A percentile compares a stretch with the other conserved stretches of the same genome.
Evolutionary conservation across 148 eudicot species (phyloP).

Genomic region (Cornus suecica): DNA sequence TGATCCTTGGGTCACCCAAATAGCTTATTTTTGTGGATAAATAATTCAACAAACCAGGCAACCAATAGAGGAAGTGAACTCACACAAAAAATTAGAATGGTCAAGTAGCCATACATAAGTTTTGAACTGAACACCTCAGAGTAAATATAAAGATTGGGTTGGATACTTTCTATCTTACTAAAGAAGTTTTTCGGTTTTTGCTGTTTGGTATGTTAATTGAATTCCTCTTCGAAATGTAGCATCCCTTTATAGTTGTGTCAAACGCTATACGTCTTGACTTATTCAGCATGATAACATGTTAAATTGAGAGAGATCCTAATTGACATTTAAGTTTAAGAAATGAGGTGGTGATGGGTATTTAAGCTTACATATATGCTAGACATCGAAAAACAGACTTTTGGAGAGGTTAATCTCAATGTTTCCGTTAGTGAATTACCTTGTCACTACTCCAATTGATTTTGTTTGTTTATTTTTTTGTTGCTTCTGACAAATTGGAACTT

Average conservation of each 20-base stretch:
- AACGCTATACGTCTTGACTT: not conserved
- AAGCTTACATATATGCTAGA: not conserved
- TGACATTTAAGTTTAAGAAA: not conserved
- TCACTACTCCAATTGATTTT: not conserved
- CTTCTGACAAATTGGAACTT: not conserved
- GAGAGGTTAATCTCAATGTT: not conserved
- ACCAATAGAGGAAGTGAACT: no score
- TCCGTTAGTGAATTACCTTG: not conserved
- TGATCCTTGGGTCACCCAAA: no score
- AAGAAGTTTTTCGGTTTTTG: no score
- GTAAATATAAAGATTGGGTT: no score
- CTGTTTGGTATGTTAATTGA: slow-evolving; percentile 99
- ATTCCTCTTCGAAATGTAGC: slow-evolving; percentile 59
- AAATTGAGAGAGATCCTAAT: not conserved
- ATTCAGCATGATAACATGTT: not conserved
- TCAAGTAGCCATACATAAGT: no score
- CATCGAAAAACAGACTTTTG: not conserved
- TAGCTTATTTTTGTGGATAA: no score
- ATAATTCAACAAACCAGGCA: no score
- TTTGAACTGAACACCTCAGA: no score
- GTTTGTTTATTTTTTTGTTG: slow-evolving; percentile 3
- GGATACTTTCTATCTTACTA: no score
- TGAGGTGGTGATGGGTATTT: not conserved
- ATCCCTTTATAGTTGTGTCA: not conserved
- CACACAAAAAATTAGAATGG: no score